These are phyloP conservation scores for Trichosporon inkin DNA, from an alignment of 1,284 basidiomycete species.

Conservation along the genomic window DNA sequence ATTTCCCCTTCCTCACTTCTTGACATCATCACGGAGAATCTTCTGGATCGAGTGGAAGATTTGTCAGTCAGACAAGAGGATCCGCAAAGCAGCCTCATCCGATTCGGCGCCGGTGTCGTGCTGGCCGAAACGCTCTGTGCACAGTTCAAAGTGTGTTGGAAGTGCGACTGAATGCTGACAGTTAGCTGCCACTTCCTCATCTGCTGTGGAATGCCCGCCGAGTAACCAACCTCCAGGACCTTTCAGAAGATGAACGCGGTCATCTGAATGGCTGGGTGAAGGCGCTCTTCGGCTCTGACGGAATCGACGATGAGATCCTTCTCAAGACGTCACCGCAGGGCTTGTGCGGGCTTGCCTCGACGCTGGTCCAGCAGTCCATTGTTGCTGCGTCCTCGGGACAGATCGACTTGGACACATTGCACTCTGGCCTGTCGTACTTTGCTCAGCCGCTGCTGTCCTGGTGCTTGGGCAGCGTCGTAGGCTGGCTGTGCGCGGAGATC, in stretches of 20 bases:
- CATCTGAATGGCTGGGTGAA: conserved; percentile 48
- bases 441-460: conserved; percentile 55
- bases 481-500: conserved; percentile 48
- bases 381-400: conserved; percentile 50
- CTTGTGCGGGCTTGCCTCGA: conserved; percentile 51
- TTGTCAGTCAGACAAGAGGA: conserved; percentile 34
- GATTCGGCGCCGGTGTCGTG: conserved; percentile 48
- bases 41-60: conserved; percentile 33
- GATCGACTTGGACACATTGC: conserved; percentile 54
- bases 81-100: conserved; percentile 44
- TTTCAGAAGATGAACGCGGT: conserved; percentile 39
- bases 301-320: conserved; percentile 50
- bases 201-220: conserved; percentile 37
- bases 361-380: conserved; percentile 54
- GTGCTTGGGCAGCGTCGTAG: conserved; percentile 53
- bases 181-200: conserved; percentile 30
- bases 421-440: conserved; percentile 55
- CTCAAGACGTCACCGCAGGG: conserved; percentile 51
- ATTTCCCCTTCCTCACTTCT: conserved; percentile 28
- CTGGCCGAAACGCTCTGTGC: conserved; percentile 40
- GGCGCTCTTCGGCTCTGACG: conserved; percentile 48
- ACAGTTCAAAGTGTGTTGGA: conserved; percentile 32
- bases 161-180: conserved; percentile 11
- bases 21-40: conserved; percentile 23
- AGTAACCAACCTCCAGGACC: conserved; percentile 34